Evolutionary conservation across 1,284 basidiomycete species (phyloP).

Genomic region (Ceratobasidium sp.): DNA sequence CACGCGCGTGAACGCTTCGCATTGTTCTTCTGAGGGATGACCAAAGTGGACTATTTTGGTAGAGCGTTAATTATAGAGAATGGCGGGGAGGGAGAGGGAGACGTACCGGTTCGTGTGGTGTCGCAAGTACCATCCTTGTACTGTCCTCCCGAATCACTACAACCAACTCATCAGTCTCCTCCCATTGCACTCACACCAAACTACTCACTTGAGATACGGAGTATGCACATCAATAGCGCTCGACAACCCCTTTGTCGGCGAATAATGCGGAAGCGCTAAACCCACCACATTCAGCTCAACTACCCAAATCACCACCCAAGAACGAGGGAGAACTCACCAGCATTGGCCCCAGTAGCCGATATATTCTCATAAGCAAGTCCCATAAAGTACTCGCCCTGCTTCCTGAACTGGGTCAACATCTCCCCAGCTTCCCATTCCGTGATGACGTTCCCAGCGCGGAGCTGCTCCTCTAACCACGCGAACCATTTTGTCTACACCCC

Average conservation of each 20-base stretch:
- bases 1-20: conserved; percentile 93
- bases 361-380: conserved; percentile 96
- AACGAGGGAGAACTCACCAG: conserved; percentile 59
- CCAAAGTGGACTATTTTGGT: conserved; percentile 80
- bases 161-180: conserved; percentile 54
- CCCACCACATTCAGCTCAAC: conserved; percentile 33
- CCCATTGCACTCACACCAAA: conserved; percentile 67
- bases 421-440: conserved; percentile 94
- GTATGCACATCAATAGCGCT: conserved; percentile 79
- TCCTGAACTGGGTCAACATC: conserved; percentile 83
- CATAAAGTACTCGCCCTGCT: conserved; percentile 81
- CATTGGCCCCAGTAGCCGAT: conserved; percentile 91
- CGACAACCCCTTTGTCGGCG: conserved; percentile 79
- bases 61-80: neutral
- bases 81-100: neutral
- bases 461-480: conserved; percentile 90
- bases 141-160: conserved; percentile 87
- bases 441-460: conserved; percentile 78
- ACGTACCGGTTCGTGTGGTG: conserved; percentile 79
- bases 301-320: conserved; percentile 15
- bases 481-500: conserved; percentile 71
- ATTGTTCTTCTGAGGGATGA: conserved; percentile 81
- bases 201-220: conserved; percentile 77
- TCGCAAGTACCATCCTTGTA: conserved; percentile 94
- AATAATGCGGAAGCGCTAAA: conserved; percentile 90